Percentiles rank a stretch among this genome's conserved stretches.
phyloP scores from a whole-genome alignment of 306 rosid species.

The Begonia peltatifolia region DNA sequence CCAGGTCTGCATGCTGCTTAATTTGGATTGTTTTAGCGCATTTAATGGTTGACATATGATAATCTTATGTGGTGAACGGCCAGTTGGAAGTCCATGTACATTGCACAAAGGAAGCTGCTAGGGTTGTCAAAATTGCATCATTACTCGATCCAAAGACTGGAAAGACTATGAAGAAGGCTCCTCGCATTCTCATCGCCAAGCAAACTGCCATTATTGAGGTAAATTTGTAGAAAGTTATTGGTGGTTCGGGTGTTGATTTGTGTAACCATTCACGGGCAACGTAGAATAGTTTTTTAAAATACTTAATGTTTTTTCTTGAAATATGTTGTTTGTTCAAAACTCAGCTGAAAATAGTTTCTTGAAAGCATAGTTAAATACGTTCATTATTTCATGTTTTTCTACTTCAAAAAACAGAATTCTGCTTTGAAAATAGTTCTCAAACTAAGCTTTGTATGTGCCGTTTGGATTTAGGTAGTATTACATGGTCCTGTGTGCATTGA shows the following conservation, averaged over 20 bases:
- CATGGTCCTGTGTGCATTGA: constrained; percentile 63
- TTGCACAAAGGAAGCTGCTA: constrained; percentile 76
- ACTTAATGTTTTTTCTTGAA: too few species aligned
- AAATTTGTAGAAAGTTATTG: constrained; percentile 3
- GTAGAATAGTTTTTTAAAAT: too few species aligned
- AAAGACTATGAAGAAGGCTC: constrained; percentile 63
- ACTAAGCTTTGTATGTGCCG: constrained; percentile 3
- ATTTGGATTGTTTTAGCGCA: neutral
- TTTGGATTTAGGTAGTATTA: constrained; percentile 47
- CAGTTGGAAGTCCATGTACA: constrained; percentile 92
- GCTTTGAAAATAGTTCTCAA: constrained; percentile 1
- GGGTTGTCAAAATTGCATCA: constrained; percentile 52
- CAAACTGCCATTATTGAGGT: constrained; percentile 93
- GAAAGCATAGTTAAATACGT: too few species aligned
- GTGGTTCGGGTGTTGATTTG: too few species aligned
- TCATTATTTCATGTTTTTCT: neutral
- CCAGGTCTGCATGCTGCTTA: constrained; percentile 38
- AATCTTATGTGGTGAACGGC: constrained; percentile 12
- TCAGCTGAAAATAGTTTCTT: too few species aligned
- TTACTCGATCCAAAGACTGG: constrained; percentile 82
- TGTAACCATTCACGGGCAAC: too few species aligned
- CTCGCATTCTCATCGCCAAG: constrained; percentile 73
- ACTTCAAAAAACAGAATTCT: constrained; percentile 1
- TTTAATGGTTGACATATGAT: constrained; percentile 1
- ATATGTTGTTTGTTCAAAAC: too few species aligned